Conservation (phyloP, 2,329 filamentous ascomycete genomes). For the Colletotrichum gigasporum region DNA sequence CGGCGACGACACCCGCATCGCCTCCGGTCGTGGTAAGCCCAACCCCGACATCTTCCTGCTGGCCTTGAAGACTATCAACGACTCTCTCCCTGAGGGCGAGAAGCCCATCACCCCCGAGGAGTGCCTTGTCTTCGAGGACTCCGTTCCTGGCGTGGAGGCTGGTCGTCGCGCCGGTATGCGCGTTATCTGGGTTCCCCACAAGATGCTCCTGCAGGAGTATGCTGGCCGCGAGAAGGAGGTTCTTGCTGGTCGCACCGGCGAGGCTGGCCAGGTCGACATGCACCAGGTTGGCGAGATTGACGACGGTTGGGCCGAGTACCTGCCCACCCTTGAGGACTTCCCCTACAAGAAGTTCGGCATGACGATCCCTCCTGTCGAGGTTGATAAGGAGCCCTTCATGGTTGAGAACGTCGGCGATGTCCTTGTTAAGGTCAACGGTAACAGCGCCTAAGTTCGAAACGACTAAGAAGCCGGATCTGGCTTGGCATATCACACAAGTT, state of each 20-base stretch:
- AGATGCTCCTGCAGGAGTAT: constrained; percentile 79
- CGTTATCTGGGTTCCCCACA: constrained; percentile 91
- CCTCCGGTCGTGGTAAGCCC: constrained; percentile 86
- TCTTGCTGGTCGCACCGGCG: constrained; percentile 81
- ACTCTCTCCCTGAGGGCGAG: constrained; percentile 70
- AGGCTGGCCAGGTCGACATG: constrained; percentile 65
- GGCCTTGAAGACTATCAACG: constrained; percentile 86
- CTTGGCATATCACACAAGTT: not conserved
- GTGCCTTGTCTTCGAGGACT: constrained; percentile 96
- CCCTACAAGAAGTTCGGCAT: constrained; percentile 70
- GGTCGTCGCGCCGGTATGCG: constrained; percentile 94
- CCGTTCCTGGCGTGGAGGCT: constrained; percentile 90
- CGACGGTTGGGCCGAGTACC: constrained; percentile 70
- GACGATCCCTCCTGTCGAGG: constrained; percentile 50
- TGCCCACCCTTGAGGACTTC: constrained; percentile 60
- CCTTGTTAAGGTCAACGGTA: constrained; percentile 30
- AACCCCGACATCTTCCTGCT: constrained; percentile 94
- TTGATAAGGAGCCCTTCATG: constrained; percentile 55
- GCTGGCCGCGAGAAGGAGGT: constrained; percentile 81
- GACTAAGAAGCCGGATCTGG: not conserved
- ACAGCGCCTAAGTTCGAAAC: not conserved
- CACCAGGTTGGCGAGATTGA: constrained; percentile 65
- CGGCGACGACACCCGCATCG: constrained; percentile 85
- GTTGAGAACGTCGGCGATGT: constrained; percentile 42
- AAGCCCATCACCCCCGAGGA: constrained; percentile 79